A percentile compares a stretch with the other conserved stretches of the same genome.
Conservation (phyloP, 192 early-diverging fungal species). For the Chytriomyces confervae region DNA sequence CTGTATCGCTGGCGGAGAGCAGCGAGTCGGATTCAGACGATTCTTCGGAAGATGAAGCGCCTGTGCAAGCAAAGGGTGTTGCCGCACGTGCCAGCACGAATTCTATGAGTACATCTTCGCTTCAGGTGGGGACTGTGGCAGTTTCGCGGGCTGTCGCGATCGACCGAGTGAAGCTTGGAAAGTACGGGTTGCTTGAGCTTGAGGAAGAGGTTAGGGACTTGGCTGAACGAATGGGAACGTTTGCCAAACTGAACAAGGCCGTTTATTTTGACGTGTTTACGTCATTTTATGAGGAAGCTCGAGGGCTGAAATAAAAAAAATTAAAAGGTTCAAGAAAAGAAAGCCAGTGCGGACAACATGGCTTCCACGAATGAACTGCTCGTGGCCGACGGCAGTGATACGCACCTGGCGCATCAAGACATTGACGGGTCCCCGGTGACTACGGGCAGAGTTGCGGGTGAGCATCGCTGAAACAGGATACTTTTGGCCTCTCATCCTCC, state of each 20-base stretch:
- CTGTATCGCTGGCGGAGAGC: too few relatives aligned
- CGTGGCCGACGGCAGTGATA: neutral
- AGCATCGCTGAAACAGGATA: neutral
- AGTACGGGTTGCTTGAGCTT: conserved; percentile 43
- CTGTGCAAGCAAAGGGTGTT: neutral
- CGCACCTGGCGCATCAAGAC: neutral
- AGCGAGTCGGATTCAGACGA: neutral
- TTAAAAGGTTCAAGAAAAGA: neutral
- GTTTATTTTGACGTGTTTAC: conserved; percentile 36
- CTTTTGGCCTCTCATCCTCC: neutral
- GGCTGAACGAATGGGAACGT: conserved; percentile 39
- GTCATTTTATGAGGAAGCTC: conserved; percentile 28
- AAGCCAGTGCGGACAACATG: neutral
- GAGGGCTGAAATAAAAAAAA: neutral
- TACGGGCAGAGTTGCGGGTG: neutral
- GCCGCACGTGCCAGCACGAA: neutral
- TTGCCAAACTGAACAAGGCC: conserved; percentile 45
- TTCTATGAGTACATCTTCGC: neutral
- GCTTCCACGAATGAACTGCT: neutral
- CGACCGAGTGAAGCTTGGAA: conserved; percentile 37
- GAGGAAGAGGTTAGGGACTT: conserved; percentile 48
- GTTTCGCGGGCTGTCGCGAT: neutral
- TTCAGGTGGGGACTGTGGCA: neutral
- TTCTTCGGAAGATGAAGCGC: neutral
- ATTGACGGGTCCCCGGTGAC: conserved; percentile 6